Percentiles rank a stretch among this genome's conserved stretches.
These are phyloP conservation scores for Arthrobotrys musiformis DNA, from an alignment of 2,329 filamentous ascomycete species.

Conservation along the genomic window DNA sequence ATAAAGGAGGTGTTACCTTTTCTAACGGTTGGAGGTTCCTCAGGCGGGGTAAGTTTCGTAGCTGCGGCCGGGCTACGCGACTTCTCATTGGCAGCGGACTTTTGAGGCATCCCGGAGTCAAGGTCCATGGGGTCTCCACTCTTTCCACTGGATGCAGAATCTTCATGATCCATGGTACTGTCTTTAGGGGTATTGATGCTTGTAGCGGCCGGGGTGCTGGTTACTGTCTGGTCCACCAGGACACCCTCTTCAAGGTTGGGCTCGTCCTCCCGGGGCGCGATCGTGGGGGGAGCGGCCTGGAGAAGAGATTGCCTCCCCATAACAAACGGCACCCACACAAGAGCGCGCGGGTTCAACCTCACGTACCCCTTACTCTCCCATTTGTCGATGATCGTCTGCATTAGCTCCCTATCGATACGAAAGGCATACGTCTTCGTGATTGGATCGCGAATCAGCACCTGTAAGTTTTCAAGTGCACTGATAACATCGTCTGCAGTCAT, in stretches of 20 bases:
- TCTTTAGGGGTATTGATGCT: conserved; percentile 53
- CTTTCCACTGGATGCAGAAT: conserved; percentile 24
- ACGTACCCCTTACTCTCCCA: conserved; percentile 92
- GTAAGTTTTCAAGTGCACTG: conserved; percentile 87
- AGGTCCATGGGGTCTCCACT: conserved; percentile 52
- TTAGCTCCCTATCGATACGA: conserved; percentile 85
- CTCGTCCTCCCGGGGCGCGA: conserved; percentile 85
- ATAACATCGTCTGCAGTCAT: conserved; percentile 98
- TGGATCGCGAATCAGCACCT: conserved; percentile 88
- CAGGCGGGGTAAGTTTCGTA: conserved; percentile 37
- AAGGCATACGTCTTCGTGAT: conserved; percentile 89
- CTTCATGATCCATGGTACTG: conserved; percentile 49
- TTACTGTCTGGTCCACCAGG: conserved; percentile 64
- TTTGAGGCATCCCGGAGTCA: conserved; percentile 37
- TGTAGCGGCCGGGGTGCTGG: conserved; percentile 58
- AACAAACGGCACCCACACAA: conserved; percentile 96
- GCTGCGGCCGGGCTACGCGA: conserved; percentile 24
- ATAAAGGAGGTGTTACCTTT: conserved; percentile 51
- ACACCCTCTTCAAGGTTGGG: conserved; percentile 61
- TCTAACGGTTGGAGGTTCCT: conserved; percentile 28
- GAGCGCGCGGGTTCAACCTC: conserved; percentile 78
- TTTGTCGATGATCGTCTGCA: conserved; percentile 84
- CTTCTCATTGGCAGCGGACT: conserved; percentile 9
- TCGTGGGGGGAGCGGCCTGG: conserved; percentile 83
- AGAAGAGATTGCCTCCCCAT: conserved; percentile 77